Percentiles rank a stretch among this genome's conserved stretches.
Evolutionary conservation across 768 basidiomycete genomes (phyloP).

Genomic region (Russula sp.): DNA sequence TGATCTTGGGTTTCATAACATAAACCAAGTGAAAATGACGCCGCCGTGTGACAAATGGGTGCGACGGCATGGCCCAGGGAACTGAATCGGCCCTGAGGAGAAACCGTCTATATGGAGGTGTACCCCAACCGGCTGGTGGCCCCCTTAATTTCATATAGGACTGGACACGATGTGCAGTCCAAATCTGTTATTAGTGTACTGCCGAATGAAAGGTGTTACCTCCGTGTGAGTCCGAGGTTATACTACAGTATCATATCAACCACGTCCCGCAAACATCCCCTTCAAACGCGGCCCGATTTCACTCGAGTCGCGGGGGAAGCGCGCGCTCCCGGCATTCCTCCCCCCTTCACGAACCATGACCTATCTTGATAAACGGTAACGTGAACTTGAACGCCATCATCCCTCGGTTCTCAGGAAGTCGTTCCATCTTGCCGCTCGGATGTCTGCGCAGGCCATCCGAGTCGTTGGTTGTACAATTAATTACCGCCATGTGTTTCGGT

Average conservation of each 20-base stretch:
- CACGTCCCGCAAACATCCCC: background rate
- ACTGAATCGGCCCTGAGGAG: constrained; percentile 10
- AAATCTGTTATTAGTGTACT: background rate
- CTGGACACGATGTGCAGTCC: background rate
- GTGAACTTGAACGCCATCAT: background rate
- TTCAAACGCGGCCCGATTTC: constrained; percentile 17
- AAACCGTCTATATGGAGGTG: constrained; percentile 1
- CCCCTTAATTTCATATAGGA: constrained; percentile 2
- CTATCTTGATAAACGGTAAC: background rate
- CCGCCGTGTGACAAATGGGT: constrained; percentile 15
- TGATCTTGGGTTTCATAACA: constrained; percentile 19
- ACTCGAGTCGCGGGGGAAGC: constrained; percentile 6
- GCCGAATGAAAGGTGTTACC: constrained; percentile 5
- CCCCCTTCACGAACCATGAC: background rate
- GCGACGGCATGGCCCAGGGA: background rate
- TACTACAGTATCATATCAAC: too few relatives aligned
- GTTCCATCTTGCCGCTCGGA: too few relatives aligned
- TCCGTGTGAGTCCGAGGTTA: constrained; percentile 13
- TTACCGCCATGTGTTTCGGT: background rate
- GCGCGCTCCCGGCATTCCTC: background rate
- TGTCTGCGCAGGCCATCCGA: too few relatives aligned
- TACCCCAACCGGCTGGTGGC: background rate
- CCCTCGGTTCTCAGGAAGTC: background rate
- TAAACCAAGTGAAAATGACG: constrained; percentile 13
- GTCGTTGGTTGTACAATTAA: background rate